Base-by-base conservation (phyloP, 495 filamentous ascomycete species). In the Penicillium flavigenum region DNA sequence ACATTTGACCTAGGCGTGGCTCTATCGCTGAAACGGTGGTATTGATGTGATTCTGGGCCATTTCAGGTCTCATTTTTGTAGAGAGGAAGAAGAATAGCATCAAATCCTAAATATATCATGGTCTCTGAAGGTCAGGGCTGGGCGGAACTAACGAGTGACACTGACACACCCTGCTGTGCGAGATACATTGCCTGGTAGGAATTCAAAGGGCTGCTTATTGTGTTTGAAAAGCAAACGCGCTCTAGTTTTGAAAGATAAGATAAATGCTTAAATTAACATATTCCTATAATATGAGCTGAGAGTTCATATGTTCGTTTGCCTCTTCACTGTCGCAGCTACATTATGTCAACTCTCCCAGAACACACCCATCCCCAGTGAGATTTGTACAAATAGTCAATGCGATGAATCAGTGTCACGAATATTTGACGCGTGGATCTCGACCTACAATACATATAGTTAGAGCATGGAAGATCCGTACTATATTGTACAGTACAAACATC, bases 81-180 rank as follows among this genome's bases (percentile, higher is more conserved):
- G n/a, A 14, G 12, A 31, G 8, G 7, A 45, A 14, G 14, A 26
- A 38, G 26, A 50, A 22, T 16, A 16, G 34, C 20, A 39, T 46
- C 49, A 10, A 22, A 53, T 10, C 20, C 12, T 31, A 32, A 39
- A 46, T 47, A 51, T 42, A 54, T 39, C 43, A 39, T 20, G 14
- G 29, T 46, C 36, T 53, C 19, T 1, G 34, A 56, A 38, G 36
- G 11, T 45, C 43, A 63, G 54, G 50, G 39, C 54, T 31, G 19
- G 20, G 12, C 27, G 54, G 29, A 43, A 56, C 52, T 57, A 42
- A 49, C 12, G 10, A 57, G 63, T 63, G 38, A 58, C 58, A 66
- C 61, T 45, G 48, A 26, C 27, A 20, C 46, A 55, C 60, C 29
- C 63, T 66, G 61, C 44, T 63, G 63, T 66, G 57, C 51, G 51